Percentiles rank a stretch among this genome's conserved stretches.
Evolutionary conservation across 768 basidiomycete species (phyloP).

Genomic region (Collybia nuda): DNA sequence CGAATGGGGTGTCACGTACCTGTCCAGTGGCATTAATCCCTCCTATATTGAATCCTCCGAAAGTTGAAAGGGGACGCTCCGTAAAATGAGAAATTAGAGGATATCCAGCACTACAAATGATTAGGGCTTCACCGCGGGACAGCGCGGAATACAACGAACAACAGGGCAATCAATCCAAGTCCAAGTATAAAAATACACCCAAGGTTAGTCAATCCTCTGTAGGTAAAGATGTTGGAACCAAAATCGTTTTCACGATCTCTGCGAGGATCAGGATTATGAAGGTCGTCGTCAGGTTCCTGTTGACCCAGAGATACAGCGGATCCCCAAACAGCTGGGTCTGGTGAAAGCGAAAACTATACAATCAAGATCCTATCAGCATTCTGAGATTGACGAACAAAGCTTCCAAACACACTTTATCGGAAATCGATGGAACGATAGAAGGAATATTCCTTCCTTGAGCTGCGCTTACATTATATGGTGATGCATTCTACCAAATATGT

Average conservation of each 20-base stretch:
- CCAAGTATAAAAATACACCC: constrained; percentile 57
- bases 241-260: constrained; percentile 14
- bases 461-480: too few relatives aligned
- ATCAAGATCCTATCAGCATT: too few relatives aligned
- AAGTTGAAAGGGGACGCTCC: constrained; percentile 16
- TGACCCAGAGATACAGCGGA: constrained; percentile 39
- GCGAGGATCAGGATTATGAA: constrained; percentile 51
- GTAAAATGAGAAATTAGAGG: constrained; percentile 35
- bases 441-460: too few relatives aligned
- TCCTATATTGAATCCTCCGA: constrained; percentile 36
- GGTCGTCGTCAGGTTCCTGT: constrained; percentile 55
- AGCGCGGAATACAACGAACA: constrained; percentile 45
- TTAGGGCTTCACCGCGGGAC: not conserved
- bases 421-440: too few relatives aligned
- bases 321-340: constrained; percentile 58
- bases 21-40: constrained; percentile 47
- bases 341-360: constrained; percentile 48
- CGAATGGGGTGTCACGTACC: not conserved
- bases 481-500: too few relatives aligned
- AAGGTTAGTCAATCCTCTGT: constrained; percentile 59
- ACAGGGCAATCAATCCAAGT: constrained; percentile 49
- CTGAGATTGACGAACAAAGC: too few relatives aligned
- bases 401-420: too few relatives aligned
- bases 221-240: constrained; percentile 36
- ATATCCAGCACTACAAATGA: constrained; percentile 30